phyloP scores from a whole-genome alignment of 2,329 filamentous ascomycete genomes.

The Alternaria conjuncta region DNA sequence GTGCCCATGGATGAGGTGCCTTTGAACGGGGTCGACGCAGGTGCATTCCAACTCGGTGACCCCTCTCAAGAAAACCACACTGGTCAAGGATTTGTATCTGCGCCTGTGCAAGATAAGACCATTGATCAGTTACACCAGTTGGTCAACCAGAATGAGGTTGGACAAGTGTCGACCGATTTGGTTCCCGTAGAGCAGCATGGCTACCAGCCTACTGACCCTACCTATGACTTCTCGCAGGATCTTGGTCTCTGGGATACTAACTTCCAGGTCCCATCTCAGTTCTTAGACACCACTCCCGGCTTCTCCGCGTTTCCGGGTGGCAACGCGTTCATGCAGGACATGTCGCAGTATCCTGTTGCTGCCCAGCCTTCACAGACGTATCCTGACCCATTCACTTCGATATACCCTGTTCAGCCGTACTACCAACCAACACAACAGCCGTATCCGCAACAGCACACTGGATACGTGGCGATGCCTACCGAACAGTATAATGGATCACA shows the following conservation, averaged over 20 bases:
- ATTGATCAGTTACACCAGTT: not conserved
- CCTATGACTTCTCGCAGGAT: not conserved
- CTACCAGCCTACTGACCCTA: not conserved
- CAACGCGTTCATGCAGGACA: not conserved
- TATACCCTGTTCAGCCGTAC: conserved; percentile 4
- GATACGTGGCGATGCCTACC: not conserved
- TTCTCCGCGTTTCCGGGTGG: conserved; percentile 11
- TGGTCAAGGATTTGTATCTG: not conserved
- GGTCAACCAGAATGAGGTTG: not conserved
- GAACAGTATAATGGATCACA: not conserved
- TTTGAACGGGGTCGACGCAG: not conserved
- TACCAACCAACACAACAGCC: not conserved
- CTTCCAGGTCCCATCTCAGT: not conserved
- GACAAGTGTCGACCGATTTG: not conserved
- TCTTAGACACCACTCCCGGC: conserved; percentile 5
- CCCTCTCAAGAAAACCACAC: not conserved
- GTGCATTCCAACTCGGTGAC: not conserved
- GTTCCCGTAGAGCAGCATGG: not conserved
- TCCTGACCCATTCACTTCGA: conserved; percentile 3
- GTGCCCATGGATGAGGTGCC: not conserved
- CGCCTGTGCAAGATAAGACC: not conserved
- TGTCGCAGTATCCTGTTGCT: not conserved
- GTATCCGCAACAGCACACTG: not conserved
- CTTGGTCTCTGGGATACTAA: not conserved
- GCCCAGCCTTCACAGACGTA: not conserved